Conservation (phyloP, 169 alveolate genomes). For the Plasmodium knowlesi region DNA sequence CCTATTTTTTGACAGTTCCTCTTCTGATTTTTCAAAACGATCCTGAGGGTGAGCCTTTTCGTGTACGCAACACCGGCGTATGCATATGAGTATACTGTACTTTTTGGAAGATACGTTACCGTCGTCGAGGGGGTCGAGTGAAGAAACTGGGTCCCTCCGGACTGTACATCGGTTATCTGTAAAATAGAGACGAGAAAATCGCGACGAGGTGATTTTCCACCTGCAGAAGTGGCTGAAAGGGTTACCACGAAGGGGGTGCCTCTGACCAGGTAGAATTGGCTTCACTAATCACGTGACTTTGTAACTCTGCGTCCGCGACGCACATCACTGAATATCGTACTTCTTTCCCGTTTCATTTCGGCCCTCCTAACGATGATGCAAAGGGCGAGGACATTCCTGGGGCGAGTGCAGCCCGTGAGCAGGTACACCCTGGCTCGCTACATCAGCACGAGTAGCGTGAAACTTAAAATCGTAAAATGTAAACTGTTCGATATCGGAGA, state of each 20-base stretch:
- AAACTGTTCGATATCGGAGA: constrained; percentile 90
- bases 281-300: neutral
- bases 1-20: neutral
- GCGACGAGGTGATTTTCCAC: neutral
- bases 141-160: neutral
- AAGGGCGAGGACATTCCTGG: constrained; percentile 4
- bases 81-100: neutral
- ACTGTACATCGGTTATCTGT: neutral
- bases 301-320: neutral
- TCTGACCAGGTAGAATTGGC: neutral
- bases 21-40: neutral
- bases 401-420: neutral
- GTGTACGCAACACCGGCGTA: neutral
- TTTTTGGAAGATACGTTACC: neutral
- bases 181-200: neutral
- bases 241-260: neutral
- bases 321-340: neutral
- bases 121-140: neutral
- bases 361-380: neutral
- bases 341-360: neutral
- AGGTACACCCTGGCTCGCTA: neutral
- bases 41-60: neutral
- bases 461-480: constrained; percentile 84
- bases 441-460: constrained; percentile 47
- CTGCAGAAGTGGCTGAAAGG: neutral